Percentiles rank a stretch among this genome's conserved stretches.
phyloP scores from a whole-genome alignment of 495 filamentous ascomycete genomes.

The Xylaria bambusicola region DNA sequence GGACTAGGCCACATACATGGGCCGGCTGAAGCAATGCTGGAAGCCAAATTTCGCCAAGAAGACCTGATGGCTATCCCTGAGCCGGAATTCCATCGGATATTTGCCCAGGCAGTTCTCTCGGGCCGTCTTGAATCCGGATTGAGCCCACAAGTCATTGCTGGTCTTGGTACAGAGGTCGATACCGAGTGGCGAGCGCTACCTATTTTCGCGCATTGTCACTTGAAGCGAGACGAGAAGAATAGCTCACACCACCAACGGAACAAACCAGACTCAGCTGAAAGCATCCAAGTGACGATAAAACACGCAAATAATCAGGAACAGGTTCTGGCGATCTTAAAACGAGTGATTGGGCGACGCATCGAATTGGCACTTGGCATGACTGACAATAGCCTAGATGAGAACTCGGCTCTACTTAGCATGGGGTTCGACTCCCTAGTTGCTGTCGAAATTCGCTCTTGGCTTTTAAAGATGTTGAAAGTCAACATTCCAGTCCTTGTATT shows the following conservation, averaged over 20 bases:
- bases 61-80: slow-evolving; percentile 35
- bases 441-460: slow-evolving; percentile 35
- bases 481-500: slow-evolving; percentile 26
- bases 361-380: neutral
- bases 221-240: neutral
- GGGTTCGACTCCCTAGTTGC: slow-evolving; percentile 42
- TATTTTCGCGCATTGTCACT: neutral
- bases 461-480: slow-evolving; percentile 30
- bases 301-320: neutral
- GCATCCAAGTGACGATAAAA: neutral
- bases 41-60: slow-evolving; percentile 13
- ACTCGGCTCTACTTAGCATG: neutral
- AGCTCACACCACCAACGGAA: neutral
- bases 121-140: slow-evolving; percentile 22
- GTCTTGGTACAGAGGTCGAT: slow-evolving; percentile 23
- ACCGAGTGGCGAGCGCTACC: slow-evolving; percentile 3
- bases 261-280: neutral
- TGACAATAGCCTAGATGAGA: neutral
- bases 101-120: slow-evolving; percentile 46
- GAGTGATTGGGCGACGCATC: neutral
- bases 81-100: slow-evolving; percentile 44
- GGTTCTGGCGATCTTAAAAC: neutral
- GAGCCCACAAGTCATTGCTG: slow-evolving; percentile 23
- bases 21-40: neutral
- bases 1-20: slow-evolving; percentile 37